These are phyloP conservation scores for Calonectria pseudoturangicola DNA, from an alignment of 2,329 filamentous ascomycete genomes.

Conservation along the genomic window DNA sequence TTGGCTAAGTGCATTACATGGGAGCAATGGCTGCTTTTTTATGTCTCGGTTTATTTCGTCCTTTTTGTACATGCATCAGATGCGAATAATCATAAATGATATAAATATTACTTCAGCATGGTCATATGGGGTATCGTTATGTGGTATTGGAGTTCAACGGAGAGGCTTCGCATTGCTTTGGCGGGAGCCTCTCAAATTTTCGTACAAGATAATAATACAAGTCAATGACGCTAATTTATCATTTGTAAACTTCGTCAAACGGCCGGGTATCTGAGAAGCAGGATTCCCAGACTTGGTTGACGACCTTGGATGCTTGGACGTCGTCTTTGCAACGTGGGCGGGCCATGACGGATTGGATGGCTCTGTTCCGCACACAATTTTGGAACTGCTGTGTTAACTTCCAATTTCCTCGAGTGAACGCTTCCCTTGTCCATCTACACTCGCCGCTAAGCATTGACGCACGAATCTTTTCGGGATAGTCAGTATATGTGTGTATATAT, in stretches of 20 bases:
- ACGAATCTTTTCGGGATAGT: conserved; percentile 78
- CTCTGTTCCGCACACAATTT: conserved; percentile 89
- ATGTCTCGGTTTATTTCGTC: conserved; percentile 41
- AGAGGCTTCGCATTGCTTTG: conserved; percentile 36
- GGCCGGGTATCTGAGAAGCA: conserved; percentile 96
- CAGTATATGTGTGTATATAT: conserved; percentile 3
- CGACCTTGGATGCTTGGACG: conserved; percentile 88
- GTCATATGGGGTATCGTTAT: conserved; percentile 52
- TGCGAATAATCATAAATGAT: conserved; percentile 42
- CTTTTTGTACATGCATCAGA: conserved; percentile 30
- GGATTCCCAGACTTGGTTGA: conserved; percentile 99
- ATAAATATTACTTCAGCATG: conserved; percentile 37
- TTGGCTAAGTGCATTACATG: conserved; percentile 54
- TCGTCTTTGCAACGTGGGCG: conserved; percentile 90
- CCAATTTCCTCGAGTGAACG: conserved; percentile 90
- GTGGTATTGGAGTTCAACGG: conserved; percentile 49
- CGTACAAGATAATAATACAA: conserved; percentile 30
- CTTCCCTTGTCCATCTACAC: conserved; percentile 91
- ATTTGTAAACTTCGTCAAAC: conserved; percentile 97
- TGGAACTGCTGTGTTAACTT: conserved; percentile 94
- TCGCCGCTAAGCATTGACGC: conserved; percentile 95
- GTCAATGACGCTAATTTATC: conserved; percentile 47
- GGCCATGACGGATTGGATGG: conserved; percentile 85
- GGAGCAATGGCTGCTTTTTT: conserved; percentile 52
- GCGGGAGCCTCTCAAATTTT: conserved; percentile 30